These are phyloP conservation scores for Diplodia mutila DNA, from an alignment of 2,329 filamentous ascomycete genomes.

Conservation along the genomic window DNA sequence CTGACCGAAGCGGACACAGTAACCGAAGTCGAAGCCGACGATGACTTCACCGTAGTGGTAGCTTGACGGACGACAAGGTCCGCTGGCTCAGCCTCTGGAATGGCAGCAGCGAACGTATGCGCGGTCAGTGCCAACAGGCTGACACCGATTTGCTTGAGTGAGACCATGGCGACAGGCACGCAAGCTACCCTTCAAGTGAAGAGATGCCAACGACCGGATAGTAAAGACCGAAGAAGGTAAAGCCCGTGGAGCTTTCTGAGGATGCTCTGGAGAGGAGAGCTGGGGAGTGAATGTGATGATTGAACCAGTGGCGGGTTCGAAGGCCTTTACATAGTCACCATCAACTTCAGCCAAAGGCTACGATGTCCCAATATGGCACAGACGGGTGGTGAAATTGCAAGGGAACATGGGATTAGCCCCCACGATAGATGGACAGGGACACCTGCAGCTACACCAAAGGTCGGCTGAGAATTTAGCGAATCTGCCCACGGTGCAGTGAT, in stretches of 20 bases:
- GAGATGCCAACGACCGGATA: neutral
- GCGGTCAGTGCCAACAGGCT: slow-evolving; percentile 29
- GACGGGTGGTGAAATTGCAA: slow-evolving; percentile 3
- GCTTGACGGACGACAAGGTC: slow-evolving; percentile 9
- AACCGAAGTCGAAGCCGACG: slow-evolving; percentile 35
- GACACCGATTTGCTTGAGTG: slow-evolving; percentile 27
- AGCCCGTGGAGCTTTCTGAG: neutral
- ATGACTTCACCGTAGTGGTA: slow-evolving; percentile 26
- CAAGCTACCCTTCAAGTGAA: neutral
- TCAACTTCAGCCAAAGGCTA: neutral
- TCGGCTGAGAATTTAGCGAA: slow-evolving; percentile 11
- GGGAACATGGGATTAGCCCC: neutral
- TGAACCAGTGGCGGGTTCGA: neutral
- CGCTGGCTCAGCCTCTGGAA: slow-evolving; percentile 31
- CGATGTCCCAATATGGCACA: neutral
- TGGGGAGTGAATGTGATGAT: slow-evolving; percentile 17
- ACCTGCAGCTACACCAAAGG: neutral
- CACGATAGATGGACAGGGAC: neutral
- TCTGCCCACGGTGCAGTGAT: slow-evolving; percentile 1
- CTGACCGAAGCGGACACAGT: slow-evolving; percentile 28
- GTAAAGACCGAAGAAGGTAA: slow-evolving; percentile 13
- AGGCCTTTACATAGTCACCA: slow-evolving; percentile 18
- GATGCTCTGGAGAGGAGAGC: neutral
- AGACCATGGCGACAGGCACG: slow-evolving; percentile 32
- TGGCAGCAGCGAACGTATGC: slow-evolving; percentile 33